phyloP scores from a whole-genome alignment of 371 early-diverging fungal genomes.

The Apophysomyces sp. region DNA sequence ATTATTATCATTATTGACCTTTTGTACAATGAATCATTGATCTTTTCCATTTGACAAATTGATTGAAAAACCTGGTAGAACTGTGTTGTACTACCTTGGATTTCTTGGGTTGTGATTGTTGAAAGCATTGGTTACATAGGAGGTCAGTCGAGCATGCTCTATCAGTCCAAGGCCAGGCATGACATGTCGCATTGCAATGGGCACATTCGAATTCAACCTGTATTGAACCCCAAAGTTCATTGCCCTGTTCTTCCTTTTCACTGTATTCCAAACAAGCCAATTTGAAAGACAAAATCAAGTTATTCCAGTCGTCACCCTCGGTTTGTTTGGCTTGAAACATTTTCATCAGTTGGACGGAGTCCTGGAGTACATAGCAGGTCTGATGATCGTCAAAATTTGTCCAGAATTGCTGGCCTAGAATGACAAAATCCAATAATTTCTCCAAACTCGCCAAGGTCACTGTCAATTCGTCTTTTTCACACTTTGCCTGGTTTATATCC shows the following conservation, averaged over 20 bases:
- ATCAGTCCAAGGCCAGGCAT: conserved; percentile 8
- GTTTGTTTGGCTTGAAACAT: background rate
- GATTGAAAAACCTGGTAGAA: background rate
- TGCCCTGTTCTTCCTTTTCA: conserved; percentile 15
- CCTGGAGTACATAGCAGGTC: conserved; percentile 8
- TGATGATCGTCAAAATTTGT: conserved; percentile 34
- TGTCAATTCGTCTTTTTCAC: background rate
- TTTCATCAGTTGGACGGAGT: background rate
- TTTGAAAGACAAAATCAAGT: conserved; percentile 12
- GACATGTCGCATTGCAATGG: conserved; percentile 8
- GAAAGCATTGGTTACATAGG: background rate
- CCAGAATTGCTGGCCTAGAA: conserved; percentile 31
- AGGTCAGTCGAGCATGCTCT: background rate
- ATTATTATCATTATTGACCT: too few species aligned
- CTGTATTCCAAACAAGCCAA: conserved; percentile 28
- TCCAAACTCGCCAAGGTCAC: background rate
- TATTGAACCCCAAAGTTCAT: conserved; percentile 10
- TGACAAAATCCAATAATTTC: background rate
- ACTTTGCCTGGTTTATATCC: background rate
- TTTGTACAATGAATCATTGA: too few species aligned
- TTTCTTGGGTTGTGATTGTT: background rate
- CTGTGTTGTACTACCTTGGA: background rate
- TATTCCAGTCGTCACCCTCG: conserved; percentile 16
- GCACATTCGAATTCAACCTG: conserved; percentile 20
- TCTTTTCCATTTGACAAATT: background rate